Evolutionary conservation across 306 rosid species (phyloP), one percentile per base, ranked within the genome.

Genomic region (Arachis hypogaea): DNA sequence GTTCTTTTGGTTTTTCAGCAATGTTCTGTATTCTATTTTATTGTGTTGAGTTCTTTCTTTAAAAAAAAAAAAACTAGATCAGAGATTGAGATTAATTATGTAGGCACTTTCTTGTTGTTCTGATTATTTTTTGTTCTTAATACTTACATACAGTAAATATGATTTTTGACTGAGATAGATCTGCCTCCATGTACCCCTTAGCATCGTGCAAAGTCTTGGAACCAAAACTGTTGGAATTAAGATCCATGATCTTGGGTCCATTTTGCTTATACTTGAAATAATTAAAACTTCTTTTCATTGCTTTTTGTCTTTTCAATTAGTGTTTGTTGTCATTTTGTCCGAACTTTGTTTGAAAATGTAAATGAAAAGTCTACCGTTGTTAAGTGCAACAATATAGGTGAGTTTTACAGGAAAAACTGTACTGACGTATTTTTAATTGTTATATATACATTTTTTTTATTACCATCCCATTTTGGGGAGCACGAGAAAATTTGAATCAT

Each of bases 131-230:
- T 5, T 22, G 52, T 8, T 29, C 9, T 11, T 50, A 40, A 16
- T 33, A 33, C 38, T 33, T 33, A 4, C 4, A 33, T 2, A 33
- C 38, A 30, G 28, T 10, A 12, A 8, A 47, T 4, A 22, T 22
- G 28, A 22, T 0, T 45, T 62, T 50, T 63, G 11, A 47, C 40
- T 11, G 66, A 75, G 86, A 78, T 74, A 75, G 86, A 82, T 74
- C 77, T 82, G 66, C n/a, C 29, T 9, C 36, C 49, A 38, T 73
- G 4, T 33, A 33, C 76, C 65, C 52, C 51, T 79, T 10, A 7
- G 51, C 51, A 2, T 46, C 51, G 3, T 46, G 12, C 11, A 3
- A 10, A 46, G 12, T 46, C 11, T 74, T 80, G 55, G 54, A 42
- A 59, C 22, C 30, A 30, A 42, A 42, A 0, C 57, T 40, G 18